These are phyloP conservation scores for Zalaria obscura DNA, from an alignment of 2,329 filamentous ascomycete species.

Conservation along the genomic window DNA sequence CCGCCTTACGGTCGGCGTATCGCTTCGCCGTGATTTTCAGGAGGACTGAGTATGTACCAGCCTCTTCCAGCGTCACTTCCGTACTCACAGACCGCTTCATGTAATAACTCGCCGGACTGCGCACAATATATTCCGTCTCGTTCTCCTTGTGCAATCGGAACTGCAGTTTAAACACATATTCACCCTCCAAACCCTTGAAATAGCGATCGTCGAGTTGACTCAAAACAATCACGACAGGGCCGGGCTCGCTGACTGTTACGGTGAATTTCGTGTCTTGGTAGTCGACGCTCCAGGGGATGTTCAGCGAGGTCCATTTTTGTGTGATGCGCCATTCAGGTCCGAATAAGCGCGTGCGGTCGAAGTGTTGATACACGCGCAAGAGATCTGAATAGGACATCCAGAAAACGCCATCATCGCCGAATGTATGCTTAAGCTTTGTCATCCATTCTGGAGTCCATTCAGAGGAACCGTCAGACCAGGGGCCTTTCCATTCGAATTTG, in stretches of 20 bases:
- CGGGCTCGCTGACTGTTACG: constrained; percentile 35
- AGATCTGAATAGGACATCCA: constrained; percentile 48
- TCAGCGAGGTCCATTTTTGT: constrained; percentile 45
- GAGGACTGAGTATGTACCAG: constrained; percentile 61
- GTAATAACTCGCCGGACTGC: constrained; percentile 39
- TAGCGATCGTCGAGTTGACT: constrained; percentile 49
- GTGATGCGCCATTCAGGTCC: constrained; percentile 45
- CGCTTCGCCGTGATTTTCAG: constrained; percentile 60
- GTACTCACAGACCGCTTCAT: constrained; percentile 65
- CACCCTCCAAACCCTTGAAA: constrained; percentile 41
- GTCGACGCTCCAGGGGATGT: constrained; percentile 18
- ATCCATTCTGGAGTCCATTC: constrained; percentile 77
- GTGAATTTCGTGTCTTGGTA: constrained; percentile 48
- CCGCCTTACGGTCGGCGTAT: constrained; percentile 31
- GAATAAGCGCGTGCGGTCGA: constrained; percentile 47
- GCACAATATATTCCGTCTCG: constrained; percentile 45
- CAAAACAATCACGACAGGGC: constrained; percentile 43
- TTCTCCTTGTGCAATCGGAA: constrained; percentile 37
- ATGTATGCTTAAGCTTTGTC: constrained; percentile 20
- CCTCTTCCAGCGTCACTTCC: constrained; percentile 50
- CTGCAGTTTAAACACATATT: constrained; percentile 43
- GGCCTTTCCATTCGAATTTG: constrained; percentile 63
- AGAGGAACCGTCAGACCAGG: constrained; percentile 71
- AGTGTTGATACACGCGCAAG: constrained; percentile 42
- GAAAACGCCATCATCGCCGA: constrained; percentile 30